Evolutionary conservation across 192 early-diverging fungal genomes (phyloP).

Genomic region (Coemansia sp.): DNA sequence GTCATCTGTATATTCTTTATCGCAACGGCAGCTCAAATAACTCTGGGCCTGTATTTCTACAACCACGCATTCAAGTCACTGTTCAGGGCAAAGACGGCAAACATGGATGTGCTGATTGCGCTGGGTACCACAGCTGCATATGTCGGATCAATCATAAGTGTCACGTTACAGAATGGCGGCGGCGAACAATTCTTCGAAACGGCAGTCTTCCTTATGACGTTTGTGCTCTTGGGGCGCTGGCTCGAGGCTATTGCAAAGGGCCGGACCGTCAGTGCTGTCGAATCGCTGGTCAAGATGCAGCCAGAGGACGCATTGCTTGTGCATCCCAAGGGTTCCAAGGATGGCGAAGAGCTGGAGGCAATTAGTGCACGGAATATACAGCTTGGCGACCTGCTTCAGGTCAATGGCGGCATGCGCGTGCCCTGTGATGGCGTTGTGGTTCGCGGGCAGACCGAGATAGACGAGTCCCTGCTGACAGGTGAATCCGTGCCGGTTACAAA

Average conservation of each 20-base stretch:
- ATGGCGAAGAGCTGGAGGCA: constrained; percentile 21
- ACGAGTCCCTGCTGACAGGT: constrained; percentile 95
- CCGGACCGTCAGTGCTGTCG: constrained; percentile 73
- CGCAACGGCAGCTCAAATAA: constrained; percentile 88
- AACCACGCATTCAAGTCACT: constrained; percentile 77
- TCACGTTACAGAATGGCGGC: constrained; percentile 47
- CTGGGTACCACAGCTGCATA: constrained; percentile 88
- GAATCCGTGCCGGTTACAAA: constrained; percentile 88
- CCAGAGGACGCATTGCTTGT: constrained; percentile 50
- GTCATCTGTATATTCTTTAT: constrained; percentile 67
- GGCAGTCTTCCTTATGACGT: constrained; percentile 84
- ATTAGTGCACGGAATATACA: constrained; percentile 47
- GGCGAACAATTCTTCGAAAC: constrained; percentile 95
- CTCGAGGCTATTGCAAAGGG: constrained; percentile 94
- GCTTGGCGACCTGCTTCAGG: constrained; percentile 52
- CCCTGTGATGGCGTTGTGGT: constrained; percentile 57
- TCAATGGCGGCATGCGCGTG: constrained; percentile 69
- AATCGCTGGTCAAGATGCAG: constrained; percentile 70
- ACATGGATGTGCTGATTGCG: constrained; percentile 93
- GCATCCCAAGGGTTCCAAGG: background rate
- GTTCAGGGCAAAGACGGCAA: constrained; percentile 73
- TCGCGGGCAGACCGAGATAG: constrained; percentile 59
- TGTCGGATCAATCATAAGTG: constrained; percentile 72
- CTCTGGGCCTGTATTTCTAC: constrained; percentile 83
- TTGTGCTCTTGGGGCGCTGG: constrained; percentile 90